Percentiles rank a stretch among this genome's conserved stretches.
Conservation (phyloP, 345 rosid species). For the Draba incana region DNA sequence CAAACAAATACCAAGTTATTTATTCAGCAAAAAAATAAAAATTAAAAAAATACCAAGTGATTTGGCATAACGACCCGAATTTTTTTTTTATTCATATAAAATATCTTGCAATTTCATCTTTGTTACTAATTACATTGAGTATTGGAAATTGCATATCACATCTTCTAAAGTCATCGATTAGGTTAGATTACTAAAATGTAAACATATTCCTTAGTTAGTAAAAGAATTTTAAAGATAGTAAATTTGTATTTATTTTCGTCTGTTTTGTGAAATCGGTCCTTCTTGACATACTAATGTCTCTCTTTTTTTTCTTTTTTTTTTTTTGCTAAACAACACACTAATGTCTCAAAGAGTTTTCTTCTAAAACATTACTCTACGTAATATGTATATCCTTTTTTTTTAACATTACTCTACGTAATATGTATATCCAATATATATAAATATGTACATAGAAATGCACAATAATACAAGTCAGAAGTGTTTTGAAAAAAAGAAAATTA, state of each 20-base stretch:
- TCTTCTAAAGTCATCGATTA: background rate
- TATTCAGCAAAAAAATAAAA: too few relatives aligned
- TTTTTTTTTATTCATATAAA: too few relatives aligned
- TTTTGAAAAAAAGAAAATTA: background rate
- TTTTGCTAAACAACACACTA: background rate
- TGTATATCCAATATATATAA: background rate
- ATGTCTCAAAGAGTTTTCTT: background rate
- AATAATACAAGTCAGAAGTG: conserved; percentile 26
- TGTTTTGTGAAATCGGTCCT: conserved; percentile 11
- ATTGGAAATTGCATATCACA: conserved; percentile 17
- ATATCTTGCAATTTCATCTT: background rate
- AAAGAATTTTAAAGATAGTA: background rate
- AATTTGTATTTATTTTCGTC: background rate
- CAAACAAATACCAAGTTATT: too few relatives aligned
- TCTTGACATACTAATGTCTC: conserved; percentile 17
- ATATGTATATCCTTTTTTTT: too few relatives aligned
- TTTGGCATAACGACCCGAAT: too few relatives aligned
- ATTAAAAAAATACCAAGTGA: too few relatives aligned
- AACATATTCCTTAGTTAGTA: background rate
- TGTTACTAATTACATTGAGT: conserved; percentile 2
- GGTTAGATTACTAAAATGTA: background rate
- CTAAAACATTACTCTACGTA: background rate
- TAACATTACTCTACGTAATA: background rate
- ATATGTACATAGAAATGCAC: conserved; percentile 31
- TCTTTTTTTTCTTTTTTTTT: background rate